Evolutionary conservation across 2,329 filamentous ascomycete species (phyloP), one percentile per base, ranked within the genome.

Genomic region (Didymellaceae sp.): DNA sequence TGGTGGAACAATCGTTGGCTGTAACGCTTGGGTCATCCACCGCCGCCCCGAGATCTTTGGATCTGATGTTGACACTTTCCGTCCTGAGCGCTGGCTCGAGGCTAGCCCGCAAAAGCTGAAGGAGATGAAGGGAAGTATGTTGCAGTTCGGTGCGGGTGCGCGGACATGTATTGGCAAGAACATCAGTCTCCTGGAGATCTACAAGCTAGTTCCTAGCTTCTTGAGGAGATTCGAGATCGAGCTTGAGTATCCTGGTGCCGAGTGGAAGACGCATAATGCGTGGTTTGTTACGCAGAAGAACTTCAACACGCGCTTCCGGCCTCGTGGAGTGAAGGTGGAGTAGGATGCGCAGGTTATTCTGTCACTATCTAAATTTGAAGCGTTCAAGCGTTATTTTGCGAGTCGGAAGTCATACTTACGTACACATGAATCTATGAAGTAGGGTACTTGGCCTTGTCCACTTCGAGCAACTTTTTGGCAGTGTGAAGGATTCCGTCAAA

Each of bases 11-110:
- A 86, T 89, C 51, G 87, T 91, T 0, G 89, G 89, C 6, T 88
- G 85, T 66, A 90, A 84, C 43, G 83, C 88, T 0, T 91, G 88
- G 88, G 83, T 91, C 13, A 77, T 92, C 25, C 88, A 92, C 62
- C 81, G 86, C 3, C 80, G 85, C 2, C 77, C 80, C 5, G 83
- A 86, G 45, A 77, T 91, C 22, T 93, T 89, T 61, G 88, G 88
- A 2, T 68, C 77, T 0, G 85, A 91, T 54, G 83, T 84, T 0
- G 84, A 90, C 34, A 72, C 67, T 0, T 93, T 82, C 68, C 74
- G 85, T 10, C 89, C 89, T 0, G 88, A 91, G 71, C 73, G 89
- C 33, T 90, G 88, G 80, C 63, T 81, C 4, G 77, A 82, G 32
- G 77, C 78, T 1, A 58, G 80, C 37, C 80, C 84, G 20, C 78